Evolutionary conservation across 768 basidiomycete species (phyloP).

Genomic region (Podaxis sp.): DNA sequence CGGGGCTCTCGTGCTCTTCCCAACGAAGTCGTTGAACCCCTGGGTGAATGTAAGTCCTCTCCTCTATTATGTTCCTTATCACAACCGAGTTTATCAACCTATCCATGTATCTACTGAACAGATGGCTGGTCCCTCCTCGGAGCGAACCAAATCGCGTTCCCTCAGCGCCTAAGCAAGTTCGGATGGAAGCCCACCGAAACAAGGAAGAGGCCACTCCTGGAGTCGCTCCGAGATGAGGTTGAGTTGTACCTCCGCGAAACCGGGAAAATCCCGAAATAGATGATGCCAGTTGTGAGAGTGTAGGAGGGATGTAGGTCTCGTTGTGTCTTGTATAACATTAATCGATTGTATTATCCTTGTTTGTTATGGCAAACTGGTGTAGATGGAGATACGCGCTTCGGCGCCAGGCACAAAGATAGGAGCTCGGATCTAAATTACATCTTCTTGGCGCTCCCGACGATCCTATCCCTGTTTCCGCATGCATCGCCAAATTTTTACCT

Average conservation of each 20-base stretch:
- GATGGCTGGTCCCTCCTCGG: slow-evolving; percentile 38
- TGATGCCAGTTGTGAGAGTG: neutral
- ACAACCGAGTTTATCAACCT: neutral
- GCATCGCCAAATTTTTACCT: no score
- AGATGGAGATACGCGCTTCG: no score
- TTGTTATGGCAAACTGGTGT: no score
- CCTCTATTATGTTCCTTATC: neutral
- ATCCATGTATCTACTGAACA: slow-evolving; percentile 8
- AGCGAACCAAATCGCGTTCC: slow-evolving; percentile 30
- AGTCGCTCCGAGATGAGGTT: slow-evolving; percentile 20
- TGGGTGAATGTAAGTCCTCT: slow-evolving; percentile 32
- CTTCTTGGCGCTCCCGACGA: no score
- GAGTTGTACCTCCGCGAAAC: slow-evolving; percentile 16
- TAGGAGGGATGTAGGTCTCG: neutral
- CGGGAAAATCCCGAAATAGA: neutral
- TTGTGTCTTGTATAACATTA: neutral
- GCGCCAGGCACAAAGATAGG: no score
- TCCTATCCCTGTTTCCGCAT: no score
- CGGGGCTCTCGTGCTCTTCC: slow-evolving; percentile 29
- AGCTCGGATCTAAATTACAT: no score
- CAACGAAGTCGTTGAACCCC: slow-evolving; percentile 27
- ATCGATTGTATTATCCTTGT: no score
- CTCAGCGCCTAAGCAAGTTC: slow-evolving; percentile 29
- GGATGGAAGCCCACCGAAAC: slow-evolving; percentile 34
- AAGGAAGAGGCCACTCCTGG: slow-evolving; percentile 16